Evolutionary conservation across 2,329 filamentous ascomycete genomes (phyloP), one percentile per base, ranked within the genome.

Genomic region (Phyllosticta capitalensis): DNA sequence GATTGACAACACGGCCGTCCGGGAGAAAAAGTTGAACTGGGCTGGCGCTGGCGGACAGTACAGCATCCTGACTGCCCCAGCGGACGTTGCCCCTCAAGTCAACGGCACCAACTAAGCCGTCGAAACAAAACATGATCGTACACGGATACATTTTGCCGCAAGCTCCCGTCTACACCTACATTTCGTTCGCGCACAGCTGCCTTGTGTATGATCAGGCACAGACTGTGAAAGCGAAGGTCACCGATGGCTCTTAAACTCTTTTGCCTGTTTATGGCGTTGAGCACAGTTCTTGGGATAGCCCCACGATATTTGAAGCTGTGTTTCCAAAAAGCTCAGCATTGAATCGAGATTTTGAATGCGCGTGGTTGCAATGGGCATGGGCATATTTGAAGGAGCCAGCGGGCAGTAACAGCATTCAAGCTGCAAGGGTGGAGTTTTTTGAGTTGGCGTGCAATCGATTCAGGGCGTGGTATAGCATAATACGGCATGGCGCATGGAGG

Each of bases 1-100:
- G 54, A 89, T 96, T 59, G 88, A 95, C 68, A 96, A 96, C 76
- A 88, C 86, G 12, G 91, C 90, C 50, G 83, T 94, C 26, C 81
- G 85, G 28, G 89, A 83, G 50, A 86, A 87, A 74, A 84, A 86
- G 72, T 79, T 96, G 51, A 80, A 85, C 33, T 90, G 81, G 74
- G 89, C 88, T n/a, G 89, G 89, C 51, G 87, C 87, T n/a, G 92
- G 92, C 64, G 91, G 91, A 5, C 92, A 96, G 69, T 96, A 84
- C 72, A 87, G 85, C 1, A 74, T 89, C 22, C 66, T 89, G n/a
- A 78, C 80, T 9, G 80, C 80, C 17, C 55, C 52, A 5, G 59
- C 59, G 14, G 59, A 60, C 9, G 58, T 50, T 26, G 45, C 22
- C n/a, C 48, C 58, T 7, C 14, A 53, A 22, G 54, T 45, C 22